These are phyloP conservation scores for Fragilaria radians DNA, from an alignment of 108 stramenopile genomes.

Conservation along the genomic window DNA sequence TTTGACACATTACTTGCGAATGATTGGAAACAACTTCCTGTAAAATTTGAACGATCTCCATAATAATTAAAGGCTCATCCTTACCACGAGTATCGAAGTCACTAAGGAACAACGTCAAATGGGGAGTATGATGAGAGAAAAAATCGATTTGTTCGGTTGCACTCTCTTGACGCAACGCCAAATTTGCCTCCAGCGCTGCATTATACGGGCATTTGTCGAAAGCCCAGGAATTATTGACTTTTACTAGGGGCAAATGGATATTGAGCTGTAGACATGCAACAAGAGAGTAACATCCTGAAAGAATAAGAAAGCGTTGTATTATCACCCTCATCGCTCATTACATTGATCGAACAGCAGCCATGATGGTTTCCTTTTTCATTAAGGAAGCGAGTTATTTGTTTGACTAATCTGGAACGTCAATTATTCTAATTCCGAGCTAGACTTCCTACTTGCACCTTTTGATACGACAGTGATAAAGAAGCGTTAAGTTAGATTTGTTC, in stretches of 20 bases:
- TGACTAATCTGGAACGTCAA: no score
- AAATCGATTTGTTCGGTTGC: conserved; percentile 20
- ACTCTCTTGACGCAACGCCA: not conserved
- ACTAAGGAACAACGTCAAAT: conserved; percentile 30
- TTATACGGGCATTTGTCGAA: conserved; percentile 2
- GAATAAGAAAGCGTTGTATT: not conserved
- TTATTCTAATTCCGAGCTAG: no score
- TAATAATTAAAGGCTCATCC: not conserved
- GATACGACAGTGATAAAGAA: no score
- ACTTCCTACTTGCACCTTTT: no score
- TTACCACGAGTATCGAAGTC: conserved; percentile 34
- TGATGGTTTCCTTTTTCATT: no score
- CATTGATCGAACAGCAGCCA: no score
- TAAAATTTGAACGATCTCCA: not conserved
- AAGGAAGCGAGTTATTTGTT: no score
- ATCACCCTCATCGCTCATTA: no score
- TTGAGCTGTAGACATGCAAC: not conserved
- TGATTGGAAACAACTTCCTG: not conserved
- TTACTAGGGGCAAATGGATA: conserved; percentile 2
- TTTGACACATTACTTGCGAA: not conserved
- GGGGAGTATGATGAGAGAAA: conserved; percentile 25
- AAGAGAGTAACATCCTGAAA: not conserved
- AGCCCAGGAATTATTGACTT: not conserved
- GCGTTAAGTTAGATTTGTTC: no score
- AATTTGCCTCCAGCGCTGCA: conserved; percentile 4